These are phyloP conservation scores for Vicia villosa DNA, from an alignment of 306 rosid species.

Conservation along the genomic window DNA sequence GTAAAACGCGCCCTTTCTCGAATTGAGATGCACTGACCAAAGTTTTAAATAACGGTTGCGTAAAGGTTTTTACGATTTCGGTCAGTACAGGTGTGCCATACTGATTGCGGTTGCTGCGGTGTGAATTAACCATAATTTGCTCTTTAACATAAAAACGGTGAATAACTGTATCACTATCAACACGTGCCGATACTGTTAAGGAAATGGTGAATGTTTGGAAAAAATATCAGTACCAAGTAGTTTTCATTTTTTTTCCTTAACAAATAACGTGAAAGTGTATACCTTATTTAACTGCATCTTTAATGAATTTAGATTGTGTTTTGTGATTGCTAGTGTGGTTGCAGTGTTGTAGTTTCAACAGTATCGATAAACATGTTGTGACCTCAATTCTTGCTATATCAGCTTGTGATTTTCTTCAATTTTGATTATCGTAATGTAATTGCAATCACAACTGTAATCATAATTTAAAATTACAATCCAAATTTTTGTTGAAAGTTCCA, in stretches of 20 bases:
- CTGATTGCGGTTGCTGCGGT: too few relatives aligned
- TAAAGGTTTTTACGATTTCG: too few relatives aligned
- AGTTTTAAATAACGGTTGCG: too few relatives aligned
- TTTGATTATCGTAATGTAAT: background rate
- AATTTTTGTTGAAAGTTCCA: constrained; percentile 1
- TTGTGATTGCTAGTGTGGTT: background rate
- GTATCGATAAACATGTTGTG: background rate
- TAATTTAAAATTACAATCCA: background rate
- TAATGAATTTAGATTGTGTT: background rate
- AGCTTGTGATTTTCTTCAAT: background rate
- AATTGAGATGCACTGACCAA: background rate
- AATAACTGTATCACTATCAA: too few relatives aligned
- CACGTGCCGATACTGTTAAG: background rate
- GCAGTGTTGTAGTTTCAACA: background rate
- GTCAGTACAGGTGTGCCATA: too few relatives aligned
- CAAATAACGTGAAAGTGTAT: background rate
- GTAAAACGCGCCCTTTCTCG: background rate
- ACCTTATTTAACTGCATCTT: constrained; percentile 2
- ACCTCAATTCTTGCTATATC: background rate
- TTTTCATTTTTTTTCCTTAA: background rate
- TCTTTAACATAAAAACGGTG: too few relatives aligned
- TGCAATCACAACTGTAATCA: background rate
- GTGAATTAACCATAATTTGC: too few relatives aligned
- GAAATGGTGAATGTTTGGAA: background rate
- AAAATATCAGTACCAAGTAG: background rate